These are phyloP conservation scores for Zea mays DNA, from an alignment of 176 grass and related monocot genomes.

Conservation along the genomic window Zm-B73-REFERENCE-NAM-5.0 NC_050104.1:118857501-118858000, in stretches of 20 bases:
- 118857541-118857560: background rate
- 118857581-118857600: background rate
- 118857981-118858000: slow-evolving; percentile 43
- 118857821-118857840: slow-evolving; percentile 12
- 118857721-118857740: background rate
- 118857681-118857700: background rate
- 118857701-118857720: background rate
- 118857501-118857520: background rate
- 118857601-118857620: background rate
- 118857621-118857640: background rate
- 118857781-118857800: slow-evolving; percentile 22
- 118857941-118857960: slow-evolving; percentile 23
- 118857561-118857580: background rate
- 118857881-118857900: background rate
- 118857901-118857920: background rate
- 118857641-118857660: background rate
- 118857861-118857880: background rate
- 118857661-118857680: background rate
- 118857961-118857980: background rate
- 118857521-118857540: background rate
- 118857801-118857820: slow-evolving; percentile 19
- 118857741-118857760: background rate
- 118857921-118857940: slow-evolving; percentile 24
- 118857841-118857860: background rate
- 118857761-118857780: background rate